phyloP scores from a whole-genome alignment of 1,139 yeast genomes.

The Meyerozyma guilliermondii region DNA sequence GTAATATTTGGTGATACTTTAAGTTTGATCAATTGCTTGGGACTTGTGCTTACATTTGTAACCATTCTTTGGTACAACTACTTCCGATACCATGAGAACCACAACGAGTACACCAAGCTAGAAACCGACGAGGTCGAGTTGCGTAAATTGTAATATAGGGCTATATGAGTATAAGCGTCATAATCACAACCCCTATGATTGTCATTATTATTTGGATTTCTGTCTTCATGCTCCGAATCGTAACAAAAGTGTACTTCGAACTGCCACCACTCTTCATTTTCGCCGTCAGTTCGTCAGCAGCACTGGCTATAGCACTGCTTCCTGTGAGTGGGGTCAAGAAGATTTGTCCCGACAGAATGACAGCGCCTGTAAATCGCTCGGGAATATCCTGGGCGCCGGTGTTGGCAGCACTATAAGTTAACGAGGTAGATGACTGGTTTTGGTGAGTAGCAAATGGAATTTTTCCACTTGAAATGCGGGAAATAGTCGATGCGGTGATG shows the following conservation, averaged over 20 bases:
- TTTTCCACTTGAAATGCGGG: neutral
- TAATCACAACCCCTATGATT: neutral
- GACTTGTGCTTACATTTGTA: constrained; percentile 66
- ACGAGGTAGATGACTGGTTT: neutral
- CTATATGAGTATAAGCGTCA: neutral
- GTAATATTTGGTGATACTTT: constrained; percentile 72
- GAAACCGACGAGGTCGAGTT: constrained; percentile 3
- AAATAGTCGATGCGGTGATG: neutral
- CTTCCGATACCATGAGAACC: constrained; percentile 40
- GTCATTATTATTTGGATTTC: neutral
- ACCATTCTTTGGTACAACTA: constrained; percentile 83
- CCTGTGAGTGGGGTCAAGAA: constrained; percentile 13
- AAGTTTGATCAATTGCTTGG: constrained; percentile 64
- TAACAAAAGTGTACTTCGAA: neutral
- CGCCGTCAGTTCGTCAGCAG: constrained; percentile 7
- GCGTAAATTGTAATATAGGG: neutral
- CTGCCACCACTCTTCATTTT: neutral
- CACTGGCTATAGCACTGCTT: constrained; percentile 7
- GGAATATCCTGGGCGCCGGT: constrained; percentile 17
- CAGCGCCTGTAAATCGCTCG: constrained; percentile 29
- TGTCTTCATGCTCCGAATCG: neutral
- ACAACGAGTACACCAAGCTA: constrained; percentile 7
- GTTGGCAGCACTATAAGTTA: neutral
- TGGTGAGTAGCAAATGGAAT: neutral
- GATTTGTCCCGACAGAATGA: constrained; percentile 29